phyloP scores from a whole-genome alignment of 768 basidiomycete genomes.

The Pisolithus marmoratus region DNA sequence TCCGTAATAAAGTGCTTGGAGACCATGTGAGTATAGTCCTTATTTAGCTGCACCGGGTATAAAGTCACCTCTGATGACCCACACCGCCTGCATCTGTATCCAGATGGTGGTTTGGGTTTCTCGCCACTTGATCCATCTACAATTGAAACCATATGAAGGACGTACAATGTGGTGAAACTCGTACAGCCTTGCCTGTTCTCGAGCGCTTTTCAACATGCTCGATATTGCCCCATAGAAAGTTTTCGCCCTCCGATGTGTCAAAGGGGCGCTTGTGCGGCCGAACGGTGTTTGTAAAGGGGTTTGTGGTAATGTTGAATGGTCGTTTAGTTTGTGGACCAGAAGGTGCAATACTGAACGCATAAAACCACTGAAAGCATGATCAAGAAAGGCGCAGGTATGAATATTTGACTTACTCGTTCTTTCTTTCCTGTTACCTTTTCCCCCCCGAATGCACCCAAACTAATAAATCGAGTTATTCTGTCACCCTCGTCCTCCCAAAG shows the following conservation, averaged over 20 bases:
- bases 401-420: constrained; percentile 60
- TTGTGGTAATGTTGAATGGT: constrained; percentile 63
- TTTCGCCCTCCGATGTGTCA: constrained; percentile 43
- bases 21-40: constrained; percentile 3
- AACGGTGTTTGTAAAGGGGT: constrained; percentile 53
- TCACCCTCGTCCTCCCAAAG: constrained; percentile 69
- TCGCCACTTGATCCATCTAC: constrained; percentile 30
- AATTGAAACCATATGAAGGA: background rate
- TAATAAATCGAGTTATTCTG: constrained; percentile 70
- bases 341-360: constrained; percentile 85
- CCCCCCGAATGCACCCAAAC: constrained; percentile 83
- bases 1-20: constrained; percentile 68
- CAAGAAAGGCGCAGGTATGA: constrained; percentile 2
- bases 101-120: constrained; percentile 55
- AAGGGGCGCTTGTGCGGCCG: constrained; percentile 49
- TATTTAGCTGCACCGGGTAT: background rate
- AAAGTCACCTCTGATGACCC: constrained; percentile 62
- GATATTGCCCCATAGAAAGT: constrained; percentile 66
- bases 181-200: constrained; percentile 41
- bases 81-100: constrained; percentile 75
- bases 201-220: constrained; percentile 52
- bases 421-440: constrained; percentile 60
- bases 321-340: constrained; percentile 34
- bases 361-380: constrained; percentile 73
- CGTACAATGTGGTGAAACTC: background rate